Base-by-base conservation (phyloP, 495 filamentous ascomycete species). In the Xylaria flabelliformis region DNA sequence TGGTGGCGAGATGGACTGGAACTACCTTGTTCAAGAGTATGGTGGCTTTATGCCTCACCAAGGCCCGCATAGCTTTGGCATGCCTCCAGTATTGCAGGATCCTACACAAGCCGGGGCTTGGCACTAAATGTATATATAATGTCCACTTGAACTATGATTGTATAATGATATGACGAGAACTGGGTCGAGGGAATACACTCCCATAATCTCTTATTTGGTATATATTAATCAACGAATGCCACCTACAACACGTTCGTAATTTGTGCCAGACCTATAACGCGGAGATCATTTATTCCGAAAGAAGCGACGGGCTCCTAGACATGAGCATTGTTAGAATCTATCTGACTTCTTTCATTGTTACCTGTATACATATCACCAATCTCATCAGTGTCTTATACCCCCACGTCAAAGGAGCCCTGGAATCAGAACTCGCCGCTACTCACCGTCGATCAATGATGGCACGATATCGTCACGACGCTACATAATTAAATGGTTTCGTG, bases 1-100 rank as follows among this genome's bases (percentile, higher is more conserved):
- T 41, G 77, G 76, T 19, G 77, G 75, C 42, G 80, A 83, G 39
- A 82, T 85, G 80, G 83, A 85, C 48, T 84, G 82, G 83, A 80
- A 81, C 51, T 84, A 81, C 63, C 51, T 85, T 17, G 76, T 84
- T 46, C 83, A 79, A 66, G 76, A 84, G 71, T 81, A 82, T 46
- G 80, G 82, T 8, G 81, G 80, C 46, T 83, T 80, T 67, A 80
- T 76, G 44, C 64, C 71, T 36, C 55, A 73, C 7, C 71, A 62
- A 9, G 44, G 61, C 19, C 50, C 61, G 41, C 63, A 72, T 3
- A 29, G 62, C 63, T 72, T 72, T 32, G 70, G 62, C 26, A 44
- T 65, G 61, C 39, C 34, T 10, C 61, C 9, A 24, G 34, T 64
- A 34, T 32, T 56, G 51, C 70, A 48, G 42, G 70, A 72, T 32